phyloP scores from a whole-genome alignment of 1,284 basidiomycete species.

The Apiotrichum domesticum region DNA sequence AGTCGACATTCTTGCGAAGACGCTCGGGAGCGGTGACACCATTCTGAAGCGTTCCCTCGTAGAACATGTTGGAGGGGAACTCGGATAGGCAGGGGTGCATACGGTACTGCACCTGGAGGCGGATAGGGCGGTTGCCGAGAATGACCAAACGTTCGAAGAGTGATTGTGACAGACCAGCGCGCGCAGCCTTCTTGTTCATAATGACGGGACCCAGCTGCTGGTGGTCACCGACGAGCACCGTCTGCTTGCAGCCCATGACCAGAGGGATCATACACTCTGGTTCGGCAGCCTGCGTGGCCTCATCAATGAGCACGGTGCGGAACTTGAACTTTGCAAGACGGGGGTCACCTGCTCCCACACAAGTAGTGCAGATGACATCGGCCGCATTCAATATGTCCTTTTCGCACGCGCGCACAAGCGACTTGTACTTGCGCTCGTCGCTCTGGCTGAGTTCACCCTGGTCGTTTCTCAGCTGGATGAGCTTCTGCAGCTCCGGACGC shows the following conservation, averaged over 20 bases:
- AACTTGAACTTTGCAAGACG: constrained; percentile 94
- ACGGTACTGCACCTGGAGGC: constrained; percentile 98
- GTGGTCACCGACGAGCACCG: constrained; percentile 96
- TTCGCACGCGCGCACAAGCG: constrained; percentile 87
- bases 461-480: constrained; percentile 95
- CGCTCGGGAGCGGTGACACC: constrained; percentile 98
- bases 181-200: constrained; percentile 99
- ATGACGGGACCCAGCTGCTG: constrained; percentile 98
- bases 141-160: constrained; percentile 96
- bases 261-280: constrained; percentile 99
- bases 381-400: constrained; percentile 92
- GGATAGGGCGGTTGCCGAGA: constrained; percentile 91
- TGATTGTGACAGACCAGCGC: constrained; percentile 93
- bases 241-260: constrained; percentile 96
- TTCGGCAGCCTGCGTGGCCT: constrained; percentile 97
- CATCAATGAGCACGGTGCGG: constrained; percentile 95
- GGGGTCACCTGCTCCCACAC: constrained; percentile 95
- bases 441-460: constrained; percentile 93
- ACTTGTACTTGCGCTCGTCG: constrained; percentile 97
- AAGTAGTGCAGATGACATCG: constrained; percentile 98
- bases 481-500: constrained; percentile 91
- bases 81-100: constrained; percentile 99
- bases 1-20: constrained; percentile 93
- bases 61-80: constrained; percentile 99
- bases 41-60: constrained; percentile 97